Evolutionary conservation across 2,329 filamentous ascomycete genomes (phyloP).

Genomic region (Hymenoscyphus infarciens): DNA sequence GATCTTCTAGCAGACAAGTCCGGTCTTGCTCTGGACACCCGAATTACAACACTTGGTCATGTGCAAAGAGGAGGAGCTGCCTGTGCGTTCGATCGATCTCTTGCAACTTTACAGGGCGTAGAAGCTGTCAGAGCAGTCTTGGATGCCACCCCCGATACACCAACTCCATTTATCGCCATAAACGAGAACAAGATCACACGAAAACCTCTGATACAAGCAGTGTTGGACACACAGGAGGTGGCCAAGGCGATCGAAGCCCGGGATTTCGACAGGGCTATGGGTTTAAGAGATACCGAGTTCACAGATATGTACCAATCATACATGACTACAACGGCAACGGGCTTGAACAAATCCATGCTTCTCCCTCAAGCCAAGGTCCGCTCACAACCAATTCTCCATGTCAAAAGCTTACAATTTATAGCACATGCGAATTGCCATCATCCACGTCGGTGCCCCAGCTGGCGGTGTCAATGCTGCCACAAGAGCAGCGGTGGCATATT

Average conservation of each 20-base stretch:
- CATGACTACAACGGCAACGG: conserved; percentile 81
- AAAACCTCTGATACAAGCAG: conserved; percentile 84
- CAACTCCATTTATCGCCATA: conserved; percentile 92
- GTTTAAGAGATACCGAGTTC: conserved; percentile 87
- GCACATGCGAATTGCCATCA: conserved; percentile 90
- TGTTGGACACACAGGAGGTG: conserved; percentile 80
- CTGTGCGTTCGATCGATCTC: conserved; percentile 90
- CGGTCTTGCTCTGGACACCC: conserved; percentile 79
- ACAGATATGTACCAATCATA: conserved; percentile 89
- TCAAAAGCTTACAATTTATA: conserved; percentile 40
- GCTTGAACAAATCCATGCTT: conserved; percentile 61
- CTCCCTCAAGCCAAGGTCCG: conserved; percentile 69
- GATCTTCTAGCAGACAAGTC: conserved; percentile 76
- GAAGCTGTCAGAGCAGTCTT: conserved; percentile 91
- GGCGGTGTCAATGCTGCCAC: conserved; percentile 98
- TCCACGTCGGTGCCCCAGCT: conserved; percentile 93
- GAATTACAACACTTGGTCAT: conserved; percentile 92
- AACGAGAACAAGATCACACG: conserved; percentile 97
- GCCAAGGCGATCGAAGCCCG: conserved; percentile 76
- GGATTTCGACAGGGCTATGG: conserved; percentile 85
- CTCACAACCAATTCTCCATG: conserved; percentile 12
- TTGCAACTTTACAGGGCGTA: conserved; percentile 88
- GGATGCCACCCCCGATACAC: conserved; percentile 81
- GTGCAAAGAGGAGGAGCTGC: conserved; percentile 94
- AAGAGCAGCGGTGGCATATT: conserved; percentile 89